These are phyloP conservation scores for Endocladia muricata DNA, from an alignment of 31 red algal genomes.

Conservation along the genomic window DNA sequence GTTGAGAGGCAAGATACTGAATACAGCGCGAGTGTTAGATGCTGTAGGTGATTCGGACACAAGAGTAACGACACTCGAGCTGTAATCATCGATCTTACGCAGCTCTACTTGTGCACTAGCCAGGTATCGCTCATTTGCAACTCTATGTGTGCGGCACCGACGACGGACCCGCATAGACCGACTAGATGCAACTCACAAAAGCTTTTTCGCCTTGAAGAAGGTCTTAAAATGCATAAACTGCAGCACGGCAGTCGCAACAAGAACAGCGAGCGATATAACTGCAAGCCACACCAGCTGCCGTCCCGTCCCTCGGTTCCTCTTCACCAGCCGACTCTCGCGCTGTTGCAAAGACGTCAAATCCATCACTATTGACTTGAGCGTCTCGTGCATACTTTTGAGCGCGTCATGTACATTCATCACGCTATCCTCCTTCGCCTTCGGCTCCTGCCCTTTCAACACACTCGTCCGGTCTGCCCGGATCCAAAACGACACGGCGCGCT, in stretches of 20 bases:
- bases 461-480: conserved; percentile 7
- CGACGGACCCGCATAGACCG: too few species aligned
- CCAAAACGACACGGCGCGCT: conserved; percentile 45
- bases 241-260: conserved; percentile 7
- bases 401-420: neutral
- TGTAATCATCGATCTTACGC: too few species aligned
- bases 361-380: neutral
- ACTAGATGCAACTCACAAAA: conserved; percentile 32
- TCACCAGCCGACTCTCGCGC: conserved; percentile 37
- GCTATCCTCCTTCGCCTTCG: conserved; percentile 8
- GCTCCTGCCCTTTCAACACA: neutral
- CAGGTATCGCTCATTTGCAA: too few species aligned
- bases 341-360: conserved; percentile 36
- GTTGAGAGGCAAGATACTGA: neutral
- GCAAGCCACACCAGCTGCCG: conserved; percentile 11
- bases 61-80: too few species aligned
- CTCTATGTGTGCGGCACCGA: too few species aligned
- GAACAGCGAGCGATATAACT: conserved; percentile 11
- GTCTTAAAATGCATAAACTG: conserved; percentile 54
- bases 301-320: conserved; percentile 8
- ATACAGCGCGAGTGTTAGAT: neutral
- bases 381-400: conserved; percentile 19
- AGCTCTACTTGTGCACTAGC: too few species aligned
- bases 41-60: neutral
- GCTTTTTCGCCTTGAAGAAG: conserved; percentile 58